Base-by-base conservation (phyloP, 225 moss, liverwort and hornwort genomes). In the Bryum argenteum region DNA sequence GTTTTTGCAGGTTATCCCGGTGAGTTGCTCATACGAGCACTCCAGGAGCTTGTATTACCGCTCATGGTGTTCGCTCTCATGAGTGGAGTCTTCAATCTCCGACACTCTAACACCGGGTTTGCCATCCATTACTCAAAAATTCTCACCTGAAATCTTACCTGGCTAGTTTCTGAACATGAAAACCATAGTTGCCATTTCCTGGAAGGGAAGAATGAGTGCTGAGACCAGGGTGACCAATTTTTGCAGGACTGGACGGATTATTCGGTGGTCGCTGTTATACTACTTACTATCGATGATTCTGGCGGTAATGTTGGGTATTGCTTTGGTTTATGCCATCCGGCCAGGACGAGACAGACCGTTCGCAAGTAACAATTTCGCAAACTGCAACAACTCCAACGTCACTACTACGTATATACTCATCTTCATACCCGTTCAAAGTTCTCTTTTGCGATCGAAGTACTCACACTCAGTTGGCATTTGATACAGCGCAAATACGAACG, bases 241-340 rank as follows among this genome's bases (percentile, higher is more conserved):
- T 66, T 64, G n/a, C 85, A 95, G 95, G 77, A 88, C 92, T 72
- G 89, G 87, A 75, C 82, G 92, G 19, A 61, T 95, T 21, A 89
- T 92, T 74, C 73, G 88, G 71, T 95, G 95, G 95, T 89, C 95
- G 54, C 79, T 95, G 81, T 61, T 81, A 61, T 95, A 95, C 88
- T 95, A 95, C 73, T 68, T 92, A 53, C 77, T 95, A 33, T 92
- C 90, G 26, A 95, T 95, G 95, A 65, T 92, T 60, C 81, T 95
- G 74, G 95, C 95, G 63, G 89, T 92, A 64, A 87, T 81, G 44
- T 72, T 92, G 70, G 95, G 95, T 58, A 91, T 95, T 38, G 74
- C 75, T 61, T 86, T 95, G 11, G 95, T 95, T 53, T 88, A 84
- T 43, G 66, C 77, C 71, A 92, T 95, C 50, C 79, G 82, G 74